A percentile compares a stretch with the other conserved stretches of the same genome.
Conservation (phyloP, 495 filamentous ascomycete species). For the Geoglossum glabrum region DNA sequence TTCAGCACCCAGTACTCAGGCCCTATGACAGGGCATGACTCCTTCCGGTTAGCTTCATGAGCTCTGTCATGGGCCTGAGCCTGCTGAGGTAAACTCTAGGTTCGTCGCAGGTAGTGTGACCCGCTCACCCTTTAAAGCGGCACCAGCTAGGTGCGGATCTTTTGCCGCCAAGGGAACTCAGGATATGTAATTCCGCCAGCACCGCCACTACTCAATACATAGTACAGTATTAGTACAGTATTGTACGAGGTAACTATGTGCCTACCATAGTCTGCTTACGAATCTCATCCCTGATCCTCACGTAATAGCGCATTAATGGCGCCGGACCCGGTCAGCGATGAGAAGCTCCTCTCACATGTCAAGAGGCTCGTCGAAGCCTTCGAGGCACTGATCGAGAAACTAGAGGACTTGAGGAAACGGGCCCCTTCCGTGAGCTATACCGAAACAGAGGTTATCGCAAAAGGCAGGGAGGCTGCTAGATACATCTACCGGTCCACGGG, state of each 20-base stretch:
- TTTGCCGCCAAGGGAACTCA: too few species aligned
- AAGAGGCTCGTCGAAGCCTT: conserved; percentile 3
- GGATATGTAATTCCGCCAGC: not conserved
- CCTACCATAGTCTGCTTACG: not conserved
- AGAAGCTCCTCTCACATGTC: not conserved
- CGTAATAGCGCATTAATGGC: not conserved
- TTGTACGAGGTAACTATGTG: too few species aligned
- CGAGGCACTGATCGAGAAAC: conserved; percentile 19
- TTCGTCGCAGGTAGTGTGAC: too few species aligned
- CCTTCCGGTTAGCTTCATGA: too few species aligned
- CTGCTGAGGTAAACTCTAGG: too few species aligned
- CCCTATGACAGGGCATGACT: too few species aligned
- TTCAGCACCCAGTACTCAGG: too few species aligned
- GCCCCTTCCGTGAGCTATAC: conserved; percentile 17
- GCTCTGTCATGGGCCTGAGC: too few species aligned
- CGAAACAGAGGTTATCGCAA: not conserved
- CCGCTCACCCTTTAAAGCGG: too few species aligned
- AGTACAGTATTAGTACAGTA: too few species aligned
- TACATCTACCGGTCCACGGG: conserved; percentile 44
- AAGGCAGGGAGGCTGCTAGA: conserved; percentile 45
- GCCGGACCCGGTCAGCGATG: not conserved
- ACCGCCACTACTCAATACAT: not conserved
- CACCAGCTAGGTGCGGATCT: too few species aligned
- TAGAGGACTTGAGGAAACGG: conserved; percentile 31
- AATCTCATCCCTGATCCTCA: not conserved